These are phyloP conservation scores for Fraxinus paxiana DNA, from an alignment of 305 asterid genomes.

Conservation along the genomic window DNA sequence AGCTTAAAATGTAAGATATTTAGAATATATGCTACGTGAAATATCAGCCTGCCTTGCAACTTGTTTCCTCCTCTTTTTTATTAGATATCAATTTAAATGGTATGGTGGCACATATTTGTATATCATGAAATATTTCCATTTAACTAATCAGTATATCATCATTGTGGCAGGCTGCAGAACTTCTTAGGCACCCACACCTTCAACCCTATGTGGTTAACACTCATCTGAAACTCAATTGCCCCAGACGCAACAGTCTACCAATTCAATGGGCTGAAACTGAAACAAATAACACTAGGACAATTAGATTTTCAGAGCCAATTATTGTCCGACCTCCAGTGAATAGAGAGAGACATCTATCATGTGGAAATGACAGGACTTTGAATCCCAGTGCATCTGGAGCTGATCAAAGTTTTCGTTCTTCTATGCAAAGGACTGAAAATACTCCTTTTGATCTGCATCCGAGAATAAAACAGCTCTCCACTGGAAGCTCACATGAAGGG, in stretches of 20 bases:
- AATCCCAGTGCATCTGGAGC: constrained; percentile 84
- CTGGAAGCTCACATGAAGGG: constrained; percentile 52
- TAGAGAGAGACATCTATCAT: constrained; percentile 48
- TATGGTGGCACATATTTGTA: neutral
- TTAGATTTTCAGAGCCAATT: constrained; percentile 59
- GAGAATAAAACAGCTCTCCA: constrained; percentile 33
- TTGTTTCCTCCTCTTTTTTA: neutral
- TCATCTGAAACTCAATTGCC: constrained; percentile 75
- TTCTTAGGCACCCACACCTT: constrained; percentile 82
- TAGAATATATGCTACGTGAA: neutral
- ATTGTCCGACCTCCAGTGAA: constrained; percentile 32
- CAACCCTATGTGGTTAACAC: constrained; percentile 73
- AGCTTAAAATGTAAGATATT: neutral
- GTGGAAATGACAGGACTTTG: constrained; percentile 72
- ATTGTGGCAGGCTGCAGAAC: constrained; percentile 76
- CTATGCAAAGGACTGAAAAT: constrained; percentile 32
- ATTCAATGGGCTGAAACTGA: constrained; percentile 47
- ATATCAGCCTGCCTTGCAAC: neutral
- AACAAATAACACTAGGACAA: constrained; percentile 39
- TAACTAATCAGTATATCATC: constrained; percentile 1
- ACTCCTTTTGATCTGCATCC: constrained; percentile 34
- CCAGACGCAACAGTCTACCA: constrained; percentile 65
- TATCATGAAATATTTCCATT: constrained; percentile 3
- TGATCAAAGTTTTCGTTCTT: constrained; percentile 54
- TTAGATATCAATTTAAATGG: neutral